A percentile compares a stretch with the other conserved stretches of the same genome.
These are phyloP conservation scores for Ustilago esculenta DNA, from an alignment of 1,284 basidiomycete species.

Conservation along the genomic window DNA sequence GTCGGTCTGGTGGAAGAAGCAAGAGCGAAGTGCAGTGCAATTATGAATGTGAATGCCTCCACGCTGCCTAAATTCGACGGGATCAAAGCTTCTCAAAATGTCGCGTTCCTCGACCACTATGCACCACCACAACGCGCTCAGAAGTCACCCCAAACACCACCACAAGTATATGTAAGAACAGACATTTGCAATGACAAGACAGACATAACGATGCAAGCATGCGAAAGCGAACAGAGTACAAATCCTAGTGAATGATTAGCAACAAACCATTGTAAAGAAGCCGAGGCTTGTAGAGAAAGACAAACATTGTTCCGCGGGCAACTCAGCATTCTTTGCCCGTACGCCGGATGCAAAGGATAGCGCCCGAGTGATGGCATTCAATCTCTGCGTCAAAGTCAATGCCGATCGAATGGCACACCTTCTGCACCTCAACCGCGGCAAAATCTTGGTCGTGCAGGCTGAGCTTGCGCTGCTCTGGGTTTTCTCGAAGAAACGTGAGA, in stretches of 20 bases:
- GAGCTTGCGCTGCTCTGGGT: conserved; percentile 30
- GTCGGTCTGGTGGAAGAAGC: too few relatives aligned
- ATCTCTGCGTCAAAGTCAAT: conserved; percentile 38
- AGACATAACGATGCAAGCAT: too few relatives aligned
- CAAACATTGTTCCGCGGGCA: too few relatives aligned
- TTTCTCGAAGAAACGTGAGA: conserved; percentile 27
- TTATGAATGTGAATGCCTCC: too few relatives aligned
- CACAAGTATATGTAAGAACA: too few relatives aligned
- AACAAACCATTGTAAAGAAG: too few relatives aligned
- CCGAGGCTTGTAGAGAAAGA: too few relatives aligned
- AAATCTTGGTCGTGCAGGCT: conserved; percentile 38
- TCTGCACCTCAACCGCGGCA: conserved; percentile 32
- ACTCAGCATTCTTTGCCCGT: conserved; percentile 9
- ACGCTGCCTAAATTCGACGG: not conserved
- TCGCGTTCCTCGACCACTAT: not conserved
- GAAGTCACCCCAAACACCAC: too few relatives aligned
- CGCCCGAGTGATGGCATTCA: conserved; percentile 39
- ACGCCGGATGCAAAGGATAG: conserved; percentile 30
- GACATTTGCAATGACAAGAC: too few relatives aligned
- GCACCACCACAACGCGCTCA: not conserved
- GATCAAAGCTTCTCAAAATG: conserved; percentile 11
- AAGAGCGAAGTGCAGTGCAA: too few relatives aligned
- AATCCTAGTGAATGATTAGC: too few relatives aligned
- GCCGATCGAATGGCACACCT: conserved; percentile 25
- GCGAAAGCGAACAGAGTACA: too few relatives aligned